Percentiles rank a stretch among this genome's conserved stretches.
Conservation (phyloP, 2,329 filamentous ascomycete species). For the Microthyrium microscopicum region DNA sequence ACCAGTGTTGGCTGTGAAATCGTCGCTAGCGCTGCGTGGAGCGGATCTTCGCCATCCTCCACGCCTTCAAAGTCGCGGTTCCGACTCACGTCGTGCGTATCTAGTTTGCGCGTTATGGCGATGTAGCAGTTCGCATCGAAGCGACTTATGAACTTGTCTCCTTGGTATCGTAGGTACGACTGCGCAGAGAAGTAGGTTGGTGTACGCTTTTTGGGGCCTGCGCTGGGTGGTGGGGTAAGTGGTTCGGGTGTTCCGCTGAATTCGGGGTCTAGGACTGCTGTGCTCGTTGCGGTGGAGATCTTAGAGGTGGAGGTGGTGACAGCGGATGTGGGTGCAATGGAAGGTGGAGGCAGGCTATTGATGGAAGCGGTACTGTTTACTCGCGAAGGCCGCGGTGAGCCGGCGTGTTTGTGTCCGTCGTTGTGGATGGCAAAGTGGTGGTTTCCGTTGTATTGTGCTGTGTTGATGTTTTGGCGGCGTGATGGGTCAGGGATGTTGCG, state of each 20-base stretch:
- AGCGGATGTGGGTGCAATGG: constrained; percentile 1
- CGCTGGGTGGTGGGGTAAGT: constrained; percentile 9
- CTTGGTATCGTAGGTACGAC: constrained; percentile 93
- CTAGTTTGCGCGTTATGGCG: constrained; percentile 91
- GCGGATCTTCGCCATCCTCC: no score
- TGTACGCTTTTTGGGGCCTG: constrained; percentile 22
- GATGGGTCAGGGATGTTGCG: constrained; percentile 80
- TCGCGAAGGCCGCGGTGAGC: constrained; percentile 26
- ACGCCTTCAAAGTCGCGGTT: constrained; percentile 48
- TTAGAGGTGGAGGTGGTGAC: constrained; percentile 10
- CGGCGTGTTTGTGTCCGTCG: constrained; percentile 31
- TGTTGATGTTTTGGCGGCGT: constrained; percentile 68
- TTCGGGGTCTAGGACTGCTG: constrained; percentile 26
- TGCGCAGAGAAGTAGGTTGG: constrained; percentile 93
- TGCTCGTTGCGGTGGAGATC: constrained; percentile 11
- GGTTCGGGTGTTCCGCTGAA: constrained; percentile 23
- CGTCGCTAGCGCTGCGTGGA: constrained; percentile 54
- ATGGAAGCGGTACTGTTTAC: constrained; percentile 15
- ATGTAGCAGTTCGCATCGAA: constrained; percentile 99
- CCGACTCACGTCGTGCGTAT: constrained; percentile 88
- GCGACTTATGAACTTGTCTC: constrained; percentile 86
- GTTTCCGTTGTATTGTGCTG: constrained; percentile 28
- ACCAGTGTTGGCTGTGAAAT: constrained; percentile 85
- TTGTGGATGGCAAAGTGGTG: constrained; percentile 37
- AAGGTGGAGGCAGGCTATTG: constrained; percentile 6